Evolutionary conservation across 1,284 basidiomycete genomes (phyloP).

Genomic region (Coniophora puteana): DNA sequence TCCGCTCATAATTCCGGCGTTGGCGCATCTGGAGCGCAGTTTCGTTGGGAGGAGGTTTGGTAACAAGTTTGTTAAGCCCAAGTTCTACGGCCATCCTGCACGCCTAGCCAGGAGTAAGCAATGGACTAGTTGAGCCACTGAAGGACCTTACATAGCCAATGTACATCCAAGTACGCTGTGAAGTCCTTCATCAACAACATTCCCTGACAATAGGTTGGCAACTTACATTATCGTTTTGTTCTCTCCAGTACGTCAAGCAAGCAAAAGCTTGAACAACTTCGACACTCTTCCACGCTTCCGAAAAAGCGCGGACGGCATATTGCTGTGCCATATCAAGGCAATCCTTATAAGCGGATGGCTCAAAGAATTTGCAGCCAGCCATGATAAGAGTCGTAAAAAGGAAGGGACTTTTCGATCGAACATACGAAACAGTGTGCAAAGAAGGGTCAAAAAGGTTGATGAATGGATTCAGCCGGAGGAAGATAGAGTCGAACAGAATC

Average conservation of each 20-base stretch:
- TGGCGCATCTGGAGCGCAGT: conserved; percentile 61
- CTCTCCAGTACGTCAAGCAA: conserved; percentile 84
- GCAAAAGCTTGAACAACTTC: conserved; percentile 84
- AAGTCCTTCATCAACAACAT: conserved; percentile 17
- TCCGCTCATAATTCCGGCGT: conserved; percentile 77
- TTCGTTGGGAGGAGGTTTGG: conserved; percentile 52
- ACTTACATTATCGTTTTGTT: conserved; percentile 72
- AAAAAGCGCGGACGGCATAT: conserved; percentile 71
- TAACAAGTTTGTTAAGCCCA: conserved; percentile 64
- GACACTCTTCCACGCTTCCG: conserved; percentile 70
- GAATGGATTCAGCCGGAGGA: conserved; percentile 78
- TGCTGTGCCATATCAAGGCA: conserved; percentile 69
- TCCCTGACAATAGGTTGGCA: conserved; percentile 9
- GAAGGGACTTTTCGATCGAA: conserved; percentile 72
- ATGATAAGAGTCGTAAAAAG: conserved; percentile 80
- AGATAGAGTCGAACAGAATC: conserved; percentile 70
- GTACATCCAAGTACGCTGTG: conserved; percentile 76
- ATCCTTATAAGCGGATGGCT: conserved; percentile 59
- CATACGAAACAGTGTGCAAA: conserved; percentile 69
- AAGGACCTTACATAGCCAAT: conserved; percentile 68
- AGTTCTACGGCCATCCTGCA: conserved; percentile 83
- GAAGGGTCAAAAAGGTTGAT: conserved; percentile 81
- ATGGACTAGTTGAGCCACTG: conserved; percentile 5
- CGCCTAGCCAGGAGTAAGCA: conserved; percentile 42
- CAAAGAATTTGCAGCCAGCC: conserved; percentile 84